phyloP scores from a whole-genome alignment of 495 filamentous ascomycete genomes.

The Parathielavia appendiculata region DNA sequence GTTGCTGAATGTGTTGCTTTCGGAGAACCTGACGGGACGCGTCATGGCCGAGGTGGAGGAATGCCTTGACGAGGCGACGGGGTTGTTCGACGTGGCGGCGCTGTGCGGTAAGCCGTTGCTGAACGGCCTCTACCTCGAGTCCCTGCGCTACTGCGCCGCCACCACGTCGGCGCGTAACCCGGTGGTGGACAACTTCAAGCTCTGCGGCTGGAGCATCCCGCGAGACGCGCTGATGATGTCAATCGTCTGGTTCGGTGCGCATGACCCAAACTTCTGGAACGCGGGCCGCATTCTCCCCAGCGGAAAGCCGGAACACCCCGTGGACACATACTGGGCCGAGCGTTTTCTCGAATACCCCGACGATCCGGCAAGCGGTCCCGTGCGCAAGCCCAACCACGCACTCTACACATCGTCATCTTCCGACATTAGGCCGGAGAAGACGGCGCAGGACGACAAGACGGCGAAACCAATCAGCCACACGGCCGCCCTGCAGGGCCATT shows the following conservation, averaged over 20 bases:
- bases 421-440: background rate
- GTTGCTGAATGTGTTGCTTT: conserved; percentile 15
- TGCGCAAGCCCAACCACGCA: conserved; percentile 13
- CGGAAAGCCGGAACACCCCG: conserved; percentile 21
- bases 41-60: conserved; percentile 15
- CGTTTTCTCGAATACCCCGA: conserved; percentile 35
- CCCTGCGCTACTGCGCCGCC: conserved; percentile 22
- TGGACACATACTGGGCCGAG: conserved; percentile 39
- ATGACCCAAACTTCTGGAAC: conserved; percentile 29
- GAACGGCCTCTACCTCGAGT: conserved; percentile 23
- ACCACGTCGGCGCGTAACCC: conserved; percentile 20
- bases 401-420: background rate
- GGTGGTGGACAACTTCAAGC: conserved; percentile 14
- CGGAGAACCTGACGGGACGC: conserved; percentile 10
- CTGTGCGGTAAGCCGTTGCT: conserved; percentile 25
- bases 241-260: conserved; percentile 22
- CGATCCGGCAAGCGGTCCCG: conserved; percentile 33
- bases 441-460: conserved; percentile 17
- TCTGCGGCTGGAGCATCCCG: conserved; percentile 24
- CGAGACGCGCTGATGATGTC: conserved; percentile 20
- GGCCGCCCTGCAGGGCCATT: conserved; percentile 21
- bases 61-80: conserved; percentile 7
- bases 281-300: conserved; percentile 13
- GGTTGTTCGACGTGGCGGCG: conserved; percentile 10
- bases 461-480: conserved; percentile 20